Percentiles rank a stretch among this genome's conserved stretches.
Evolutionary conservation across 345 rosid species (phyloP).

Genomic region (Pistacia atlantica): DNA sequence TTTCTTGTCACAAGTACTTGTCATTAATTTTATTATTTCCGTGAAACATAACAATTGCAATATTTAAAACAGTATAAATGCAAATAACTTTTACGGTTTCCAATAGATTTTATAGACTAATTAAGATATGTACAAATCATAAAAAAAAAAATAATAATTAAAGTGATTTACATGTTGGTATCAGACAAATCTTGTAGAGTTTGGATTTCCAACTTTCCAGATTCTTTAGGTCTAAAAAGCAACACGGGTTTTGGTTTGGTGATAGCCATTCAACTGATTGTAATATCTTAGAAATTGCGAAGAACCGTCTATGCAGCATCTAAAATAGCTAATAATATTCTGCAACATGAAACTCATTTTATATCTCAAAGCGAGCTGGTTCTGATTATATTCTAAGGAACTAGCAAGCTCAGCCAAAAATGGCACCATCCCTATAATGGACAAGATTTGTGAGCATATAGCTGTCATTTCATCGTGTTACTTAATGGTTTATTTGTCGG

Average conservation of each 20-base stretch:
- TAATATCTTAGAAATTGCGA: constrained; percentile 7
- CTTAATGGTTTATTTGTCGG: background rate
- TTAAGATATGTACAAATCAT: no score
- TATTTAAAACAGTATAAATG: background rate
- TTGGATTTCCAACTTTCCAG: background rate
- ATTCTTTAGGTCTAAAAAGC: background rate
- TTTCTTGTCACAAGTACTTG: background rate
- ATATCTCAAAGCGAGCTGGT: background rate
- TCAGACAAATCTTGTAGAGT: background rate
- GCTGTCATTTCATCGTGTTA: background rate
- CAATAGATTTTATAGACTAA: no score
- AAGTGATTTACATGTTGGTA: background rate
- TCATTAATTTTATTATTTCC: background rate
- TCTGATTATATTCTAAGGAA: background rate
- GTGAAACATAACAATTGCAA: background rate
- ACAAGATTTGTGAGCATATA: background rate
- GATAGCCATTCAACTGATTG: background rate
- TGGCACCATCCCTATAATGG: background rate
- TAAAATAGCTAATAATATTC: constrained; percentile 7
- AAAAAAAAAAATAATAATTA: no score
- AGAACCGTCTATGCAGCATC: background rate
- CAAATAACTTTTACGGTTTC: background rate
- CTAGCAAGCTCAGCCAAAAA: background rate
- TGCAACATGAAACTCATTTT: background rate
- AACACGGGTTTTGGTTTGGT: background rate